Evolutionary conservation across 495 filamentous ascomycete species (phyloP).

Genomic region (Penicillium tannophilum): DNA sequence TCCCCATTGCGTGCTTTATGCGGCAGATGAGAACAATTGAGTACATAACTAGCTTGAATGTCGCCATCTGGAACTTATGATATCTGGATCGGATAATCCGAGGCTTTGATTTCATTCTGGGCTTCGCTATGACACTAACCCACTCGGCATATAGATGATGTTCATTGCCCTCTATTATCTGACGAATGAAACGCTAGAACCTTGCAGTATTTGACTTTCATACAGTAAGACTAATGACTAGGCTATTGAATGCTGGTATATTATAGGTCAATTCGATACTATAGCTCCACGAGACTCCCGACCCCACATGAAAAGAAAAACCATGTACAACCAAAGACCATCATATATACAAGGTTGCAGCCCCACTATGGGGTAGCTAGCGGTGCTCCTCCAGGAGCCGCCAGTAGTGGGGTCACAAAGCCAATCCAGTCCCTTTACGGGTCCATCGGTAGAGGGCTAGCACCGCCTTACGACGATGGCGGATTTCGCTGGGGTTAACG

Average conservation of each 20-base stretch:
- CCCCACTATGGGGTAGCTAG: not conserved
- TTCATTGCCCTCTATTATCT: too few species aligned
- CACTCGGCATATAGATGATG: too few species aligned
- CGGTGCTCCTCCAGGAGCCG: not conserved
- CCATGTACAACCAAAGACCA: not conserved
- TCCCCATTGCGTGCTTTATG: not conserved
- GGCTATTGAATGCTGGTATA: not conserved
- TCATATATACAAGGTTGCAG: not conserved
- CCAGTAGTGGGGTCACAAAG: constrained; percentile 49
- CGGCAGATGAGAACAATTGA: not conserved
- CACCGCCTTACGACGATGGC: constrained; percentile 71
- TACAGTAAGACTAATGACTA: not conserved
- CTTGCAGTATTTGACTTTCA: too few species aligned
- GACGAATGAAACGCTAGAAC: too few species aligned
- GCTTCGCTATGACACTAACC: too few species aligned
- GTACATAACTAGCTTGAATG: not conserved
- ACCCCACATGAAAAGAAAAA: not conserved
- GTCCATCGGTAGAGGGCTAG: constrained; percentile 80
- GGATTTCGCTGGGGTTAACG: constrained; percentile 75
- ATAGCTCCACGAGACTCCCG: too few species aligned
- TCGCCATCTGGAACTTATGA: not conserved
- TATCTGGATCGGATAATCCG: too few species aligned
- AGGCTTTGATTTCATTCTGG: too few species aligned
- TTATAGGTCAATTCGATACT: not conserved
- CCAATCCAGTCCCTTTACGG: constrained; percentile 73